A percentile compares a stretch with the other conserved stretches of the same genome.
These are phyloP conservation scores for Trametes sanguinea DNA, from an alignment of 768 basidiomycete species.

Conservation along the genomic window DNA sequence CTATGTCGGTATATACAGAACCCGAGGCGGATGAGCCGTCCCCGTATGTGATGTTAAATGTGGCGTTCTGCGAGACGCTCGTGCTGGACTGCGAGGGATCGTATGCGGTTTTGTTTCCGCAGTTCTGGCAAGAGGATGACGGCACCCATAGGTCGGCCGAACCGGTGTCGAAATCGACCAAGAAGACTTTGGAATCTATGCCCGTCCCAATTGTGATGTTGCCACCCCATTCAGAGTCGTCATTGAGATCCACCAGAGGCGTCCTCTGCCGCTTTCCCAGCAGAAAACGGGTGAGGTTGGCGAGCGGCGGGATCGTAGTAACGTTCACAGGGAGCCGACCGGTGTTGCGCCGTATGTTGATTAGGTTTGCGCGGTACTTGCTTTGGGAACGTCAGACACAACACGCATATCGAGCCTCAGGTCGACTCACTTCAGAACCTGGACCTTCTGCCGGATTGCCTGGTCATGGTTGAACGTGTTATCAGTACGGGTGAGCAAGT, in stretches of 20 bases:
- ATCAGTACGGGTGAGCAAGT: conserved; percentile 18
- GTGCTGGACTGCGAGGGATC: conserved; percentile 31
- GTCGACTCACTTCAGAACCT: conserved; percentile 19
- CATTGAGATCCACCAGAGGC: conserved; percentile 7
- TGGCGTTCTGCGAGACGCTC: conserved; percentile 18
- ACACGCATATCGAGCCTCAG: neutral
- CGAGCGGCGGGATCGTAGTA: conserved; percentile 2
- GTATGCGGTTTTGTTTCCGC: conserved; percentile 27
- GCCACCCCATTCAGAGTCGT: conserved; percentile 41
- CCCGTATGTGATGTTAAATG: conserved; percentile 38
- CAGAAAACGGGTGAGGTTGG: neutral
- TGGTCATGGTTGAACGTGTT: conserved; percentile 22
- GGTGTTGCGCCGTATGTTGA: conserved; percentile 16
- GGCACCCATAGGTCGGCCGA: conserved; percentile 22
- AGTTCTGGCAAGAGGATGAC: conserved; percentile 5
- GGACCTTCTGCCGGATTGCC: conserved; percentile 16
- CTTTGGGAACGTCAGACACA: conserved; percentile 4
- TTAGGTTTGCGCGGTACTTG: conserved; percentile 25
- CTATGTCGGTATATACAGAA: conserved; percentile 34
- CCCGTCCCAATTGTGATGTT: conserved; percentile 41
- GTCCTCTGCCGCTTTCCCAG: conserved; percentile 9
- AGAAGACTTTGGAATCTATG: conserved; percentile 33
- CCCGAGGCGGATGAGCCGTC: conserved; percentile 38
- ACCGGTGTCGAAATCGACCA: conserved; percentile 21
- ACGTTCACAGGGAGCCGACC: conserved; percentile 27